Evolutionary conservation across 2,329 filamentous ascomycete genomes (phyloP), one percentile per base, ranked within the genome.

Genomic region (Pestalotiopsis sp.): DNA sequence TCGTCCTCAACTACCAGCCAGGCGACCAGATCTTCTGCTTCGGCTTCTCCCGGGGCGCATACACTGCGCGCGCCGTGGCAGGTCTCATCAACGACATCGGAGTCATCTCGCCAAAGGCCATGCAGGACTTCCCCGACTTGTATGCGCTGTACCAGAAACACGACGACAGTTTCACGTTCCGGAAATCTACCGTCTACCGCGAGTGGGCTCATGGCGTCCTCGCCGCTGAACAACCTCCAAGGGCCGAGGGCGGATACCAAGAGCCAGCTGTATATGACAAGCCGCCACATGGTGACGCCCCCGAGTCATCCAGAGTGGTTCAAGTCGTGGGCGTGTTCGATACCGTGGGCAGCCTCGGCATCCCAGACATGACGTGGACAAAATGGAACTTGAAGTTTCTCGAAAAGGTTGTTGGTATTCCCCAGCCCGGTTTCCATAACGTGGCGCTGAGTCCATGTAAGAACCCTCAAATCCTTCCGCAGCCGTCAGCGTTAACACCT

Each of bases 41-140:
- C 6, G 81, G 81, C 11, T 83, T 82, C 71, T 82, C 80, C 3
- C 73, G 81, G 2, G 81, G 81, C 3, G 80, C 81, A 4, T 83
- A 81, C 70, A 82, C 80, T 1, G 80, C 80, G 27, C 78, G 81
- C 3, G 78, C 80, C 0, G 75, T 79, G 2, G 81, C 80, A 5
- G 81, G 82, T 65, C 77, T 83, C 58, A 73, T 82, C 41, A 70
- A 66, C 1, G 73, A 74, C 20, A 70, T 75, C 14, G 73, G 74
- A 14, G 66, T 75, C 49, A 68, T 74, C 9, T 62, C 38, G 20
- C 70, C 70, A 3, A 41, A 52, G 2, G 68, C 70, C 31, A 66
- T 74, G 68, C 64, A 71, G 4, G 67, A 72, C 13, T 74, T 74
- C 38, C 68, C 69, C 14, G 67, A 65, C 13, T 36, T 70, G 12